Evolutionary conservation across 305 asterid genomes (phyloP).

Genomic region (Fraxinus ornus): DNA sequence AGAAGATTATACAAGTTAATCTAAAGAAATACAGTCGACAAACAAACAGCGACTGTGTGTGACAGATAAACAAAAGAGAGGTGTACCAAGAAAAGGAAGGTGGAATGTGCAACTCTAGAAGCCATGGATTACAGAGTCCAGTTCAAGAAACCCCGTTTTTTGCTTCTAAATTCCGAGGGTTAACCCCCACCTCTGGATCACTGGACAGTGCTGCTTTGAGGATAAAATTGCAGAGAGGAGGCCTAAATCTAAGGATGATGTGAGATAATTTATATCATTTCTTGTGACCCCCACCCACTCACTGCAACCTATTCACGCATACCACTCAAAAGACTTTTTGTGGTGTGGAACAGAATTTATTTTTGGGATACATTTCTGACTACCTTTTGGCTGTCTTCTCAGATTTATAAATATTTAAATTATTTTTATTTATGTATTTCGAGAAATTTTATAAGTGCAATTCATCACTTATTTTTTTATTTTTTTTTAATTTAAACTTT

Average conservation of each 20-base stretch:
- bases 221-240: constrained; percentile 34
- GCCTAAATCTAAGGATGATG: constrained; percentile 19
- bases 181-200: constrained; percentile 14
- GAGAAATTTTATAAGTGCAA: too few species aligned
- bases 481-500: too few species aligned
- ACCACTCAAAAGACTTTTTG: background rate
- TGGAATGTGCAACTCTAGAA: constrained; percentile 55
- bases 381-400: background rate
- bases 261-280: constrained; percentile 6
- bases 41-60: background rate
- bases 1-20: background rate
- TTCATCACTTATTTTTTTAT: too few species aligned
- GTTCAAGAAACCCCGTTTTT: constrained; percentile 18
- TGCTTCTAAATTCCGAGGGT: background rate
- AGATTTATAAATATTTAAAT: too few species aligned
- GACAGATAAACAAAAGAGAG: background rate
- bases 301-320: background rate
- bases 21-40: background rate
- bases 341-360: constrained; percentile 16
- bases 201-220: constrained; percentile 21
- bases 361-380: constrained; percentile 7
- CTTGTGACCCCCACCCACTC: background rate
- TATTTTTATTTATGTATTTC: background rate
- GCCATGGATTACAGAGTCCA: constrained; percentile 45
- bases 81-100: constrained; percentile 61